Conservation (phyloP, 345 rosid species). For the Salix brachista region DNA sequence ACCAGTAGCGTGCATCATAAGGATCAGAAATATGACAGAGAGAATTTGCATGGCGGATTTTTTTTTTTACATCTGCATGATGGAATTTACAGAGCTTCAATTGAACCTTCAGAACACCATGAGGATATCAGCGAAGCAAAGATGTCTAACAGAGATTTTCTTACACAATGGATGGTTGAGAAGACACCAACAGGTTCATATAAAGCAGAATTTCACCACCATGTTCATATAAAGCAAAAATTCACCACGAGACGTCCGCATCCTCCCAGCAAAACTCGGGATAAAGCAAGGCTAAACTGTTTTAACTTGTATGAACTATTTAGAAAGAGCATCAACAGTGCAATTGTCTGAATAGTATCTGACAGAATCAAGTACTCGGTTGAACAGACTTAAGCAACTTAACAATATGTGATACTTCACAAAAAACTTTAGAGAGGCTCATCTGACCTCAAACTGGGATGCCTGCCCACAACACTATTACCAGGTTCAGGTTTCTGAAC, state of each 20-base stretch:
- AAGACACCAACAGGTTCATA: not conserved
- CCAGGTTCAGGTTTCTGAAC: conserved; percentile 39
- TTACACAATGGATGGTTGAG: not conserved
- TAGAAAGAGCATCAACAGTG: not conserved
- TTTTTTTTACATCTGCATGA: not conserved
- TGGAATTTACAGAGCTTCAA: not conserved
- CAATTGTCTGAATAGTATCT: not conserved
- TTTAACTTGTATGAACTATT: not conserved
- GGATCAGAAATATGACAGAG: not conserved
- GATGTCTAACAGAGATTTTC: not conserved
- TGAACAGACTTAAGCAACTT: not conserved
- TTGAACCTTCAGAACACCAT: not conserved
- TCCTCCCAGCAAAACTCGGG: not conserved
- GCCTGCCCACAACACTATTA: conserved; percentile 18
- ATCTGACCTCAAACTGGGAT: not conserved
- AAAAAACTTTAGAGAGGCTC: not conserved
- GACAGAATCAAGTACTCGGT: not conserved
- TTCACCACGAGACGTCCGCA: not conserved
- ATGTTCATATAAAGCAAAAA: not conserved
- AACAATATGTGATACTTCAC: not conserved
- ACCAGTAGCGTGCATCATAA: not conserved
- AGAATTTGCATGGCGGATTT: not conserved
- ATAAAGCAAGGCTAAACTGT: not conserved
- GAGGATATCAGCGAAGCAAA: not conserved
- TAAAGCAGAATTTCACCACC: not conserved